phyloP scores from a whole-genome alignment of 2,329 filamentous ascomycete species.

The Metarhizium rileyi region DNA sequence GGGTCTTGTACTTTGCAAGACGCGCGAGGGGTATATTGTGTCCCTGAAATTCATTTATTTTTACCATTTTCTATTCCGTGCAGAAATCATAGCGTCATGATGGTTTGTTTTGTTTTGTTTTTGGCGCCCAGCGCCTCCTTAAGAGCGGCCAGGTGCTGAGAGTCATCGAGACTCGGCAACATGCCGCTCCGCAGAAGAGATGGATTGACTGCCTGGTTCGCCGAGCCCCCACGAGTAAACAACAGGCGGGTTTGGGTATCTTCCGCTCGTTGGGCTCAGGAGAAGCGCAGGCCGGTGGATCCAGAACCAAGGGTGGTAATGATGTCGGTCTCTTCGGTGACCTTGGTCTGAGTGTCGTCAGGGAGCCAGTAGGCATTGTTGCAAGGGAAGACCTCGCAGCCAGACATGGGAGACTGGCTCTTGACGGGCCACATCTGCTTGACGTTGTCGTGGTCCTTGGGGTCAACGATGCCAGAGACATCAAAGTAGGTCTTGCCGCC shows the following conservation, averaged over 20 bases:
- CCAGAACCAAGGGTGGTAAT: slow-evolving; percentile 39
- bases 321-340: slow-evolving; percentile 36
- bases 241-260: background rate
- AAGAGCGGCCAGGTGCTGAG: background rate
- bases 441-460: slow-evolving; percentile 38
- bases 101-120: background rate
- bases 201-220: background rate
- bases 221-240: background rate
- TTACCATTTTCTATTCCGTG: background rate
- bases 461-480: slow-evolving; percentile 47
- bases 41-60: background rate
- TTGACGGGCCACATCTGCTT: slow-evolving; percentile 43
- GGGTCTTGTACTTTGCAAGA: background rate
- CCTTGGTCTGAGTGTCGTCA: slow-evolving; percentile 47
- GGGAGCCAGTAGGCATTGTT: slow-evolving; percentile 41
- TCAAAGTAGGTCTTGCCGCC: slow-evolving; percentile 44
- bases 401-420: slow-evolving; percentile 31
- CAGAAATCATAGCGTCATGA: slow-evolving; percentile 3
- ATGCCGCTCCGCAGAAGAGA: background rate
- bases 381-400: slow-evolving; percentile 43
- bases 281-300: slow-evolving; percentile 14
- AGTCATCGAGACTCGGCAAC: background rate
- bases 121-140: slow-evolving; percentile 1
- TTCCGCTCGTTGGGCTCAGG: background rate
- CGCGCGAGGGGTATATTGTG: slow-evolving; percentile 5